Conservation (phyloP, 345 rosid species). For the Eucalyptus erythrocorys region DNA sequence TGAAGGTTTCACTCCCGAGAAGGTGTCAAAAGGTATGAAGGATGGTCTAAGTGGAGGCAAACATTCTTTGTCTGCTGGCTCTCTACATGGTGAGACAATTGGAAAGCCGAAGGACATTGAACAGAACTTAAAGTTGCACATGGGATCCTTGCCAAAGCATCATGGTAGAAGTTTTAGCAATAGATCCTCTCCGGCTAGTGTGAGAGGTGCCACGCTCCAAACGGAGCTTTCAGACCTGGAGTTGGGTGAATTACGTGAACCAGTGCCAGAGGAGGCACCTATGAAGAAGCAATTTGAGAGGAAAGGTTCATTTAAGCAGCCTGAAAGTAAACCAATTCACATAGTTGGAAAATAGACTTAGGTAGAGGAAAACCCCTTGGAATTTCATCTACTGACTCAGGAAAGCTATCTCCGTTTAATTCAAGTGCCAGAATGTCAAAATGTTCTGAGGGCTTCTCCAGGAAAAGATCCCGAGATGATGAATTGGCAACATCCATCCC, state of each 20-base stretch:
- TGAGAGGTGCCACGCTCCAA: conserved; percentile 43
- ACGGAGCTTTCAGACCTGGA: conserved; percentile 79
- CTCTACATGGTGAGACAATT: conserved; percentile 25
- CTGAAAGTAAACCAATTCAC: no score
- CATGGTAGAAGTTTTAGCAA: conserved; percentile 13
- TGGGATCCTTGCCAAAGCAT: conserved; percentile 42
- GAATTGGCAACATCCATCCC: conserved; percentile 28
- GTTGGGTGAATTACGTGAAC: conserved; percentile 87
- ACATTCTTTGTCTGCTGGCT: conserved; percentile 30
- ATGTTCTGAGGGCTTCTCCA: no score
- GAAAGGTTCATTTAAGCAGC: no score
- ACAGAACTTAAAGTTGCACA: conserved; percentile 22
- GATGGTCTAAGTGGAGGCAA: conserved; percentile 46
- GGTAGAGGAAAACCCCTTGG: no score
- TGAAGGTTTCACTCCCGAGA: conserved; percentile 41
- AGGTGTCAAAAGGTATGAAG: conserved; percentile 31
- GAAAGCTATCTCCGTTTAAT: no score
- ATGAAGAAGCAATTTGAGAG: conserved; percentile 29
- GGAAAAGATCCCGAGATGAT: no score
- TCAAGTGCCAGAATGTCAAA: no score
- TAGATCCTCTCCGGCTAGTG: conserved; percentile 21
- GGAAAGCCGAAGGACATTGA: conserved; percentile 40
- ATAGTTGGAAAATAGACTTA: no score
- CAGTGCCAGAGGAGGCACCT: conserved; percentile 38
- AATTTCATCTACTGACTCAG: no score